Percentiles rank a stretch among this genome's conserved stretches.
Evolutionary conservation across 345 rosid species (phyloP).

Genomic region (Arabis hirsuta): DNA sequence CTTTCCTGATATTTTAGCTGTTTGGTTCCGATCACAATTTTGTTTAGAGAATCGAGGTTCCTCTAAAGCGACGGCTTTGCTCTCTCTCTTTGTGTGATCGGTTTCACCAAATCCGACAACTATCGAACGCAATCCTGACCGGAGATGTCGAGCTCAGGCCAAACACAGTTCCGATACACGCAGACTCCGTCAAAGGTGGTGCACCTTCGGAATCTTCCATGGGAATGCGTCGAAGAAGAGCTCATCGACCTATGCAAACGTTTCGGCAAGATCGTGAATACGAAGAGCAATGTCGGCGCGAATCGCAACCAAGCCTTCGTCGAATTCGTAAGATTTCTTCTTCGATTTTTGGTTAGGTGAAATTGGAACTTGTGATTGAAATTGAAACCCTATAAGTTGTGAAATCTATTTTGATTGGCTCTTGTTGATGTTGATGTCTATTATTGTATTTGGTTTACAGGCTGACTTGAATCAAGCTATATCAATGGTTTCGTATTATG

Average conservation of each 20-base stretch:
- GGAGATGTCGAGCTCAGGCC: conserved; percentile 71
- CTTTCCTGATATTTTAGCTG: background rate
- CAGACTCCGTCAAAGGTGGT: conserved; percentile 97
- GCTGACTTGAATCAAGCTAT: conserved; percentile 90
- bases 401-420: no score
- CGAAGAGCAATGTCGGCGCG: conserved; percentile 93
- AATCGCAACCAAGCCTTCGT: conserved; percentile 96
- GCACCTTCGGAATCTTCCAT: conserved; percentile 90
- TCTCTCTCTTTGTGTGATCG: conserved; percentile 5
- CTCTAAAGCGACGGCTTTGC: conserved; percentile 22
- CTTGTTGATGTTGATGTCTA: no score
- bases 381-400: background rate
- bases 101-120: background rate
- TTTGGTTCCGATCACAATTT: conserved; percentile 29
- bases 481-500: conserved; percentile 94
- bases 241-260: conserved; percentile 90
- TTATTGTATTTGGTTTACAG: conserved; percentile 45
- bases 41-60: conserved; percentile 4
- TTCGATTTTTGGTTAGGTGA: background rate
- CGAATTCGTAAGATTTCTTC: conserved; percentile 64
- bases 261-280: conserved; percentile 92
- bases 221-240: conserved; percentile 95
- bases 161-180: conserved; percentile 88
- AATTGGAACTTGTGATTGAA: conserved; percentile 10
- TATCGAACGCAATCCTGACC: conserved; percentile 10